A percentile compares a stretch with the other conserved stretches of the same genome.
phyloP scores from a whole-genome alignment of 345 rosid genomes.

The Mercurialis annua region DNA sequence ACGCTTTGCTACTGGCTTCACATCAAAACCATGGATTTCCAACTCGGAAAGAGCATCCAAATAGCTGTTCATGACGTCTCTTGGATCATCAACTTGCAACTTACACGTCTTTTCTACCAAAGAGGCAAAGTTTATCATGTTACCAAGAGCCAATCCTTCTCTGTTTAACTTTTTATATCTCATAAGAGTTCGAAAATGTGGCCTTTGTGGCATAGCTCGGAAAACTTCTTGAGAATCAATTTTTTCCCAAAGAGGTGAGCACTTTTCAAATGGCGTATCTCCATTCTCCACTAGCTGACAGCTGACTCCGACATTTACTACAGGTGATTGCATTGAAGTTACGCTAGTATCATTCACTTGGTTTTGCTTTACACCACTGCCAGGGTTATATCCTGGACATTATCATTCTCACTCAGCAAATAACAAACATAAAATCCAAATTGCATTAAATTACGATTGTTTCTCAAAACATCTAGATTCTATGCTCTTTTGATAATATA shows the following conservation, averaged over 20 bases:
- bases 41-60: slow-evolving; percentile 25
- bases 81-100: slow-evolving; percentile 22
- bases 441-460: neutral
- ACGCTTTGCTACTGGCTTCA: slow-evolving; percentile 12
- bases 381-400: neutral
- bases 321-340: neutral
- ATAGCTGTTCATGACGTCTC: slow-evolving; percentile 6
- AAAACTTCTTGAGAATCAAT: slow-evolving; percentile 31
- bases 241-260: slow-evolving; percentile 21
- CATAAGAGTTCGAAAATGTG: slow-evolving; percentile 35
- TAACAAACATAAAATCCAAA: neutral
- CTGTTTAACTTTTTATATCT: slow-evolving; percentile 18
- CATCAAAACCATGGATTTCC: slow-evolving; percentile 35
- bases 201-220: slow-evolving; percentile 29
- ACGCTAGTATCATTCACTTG: neutral
- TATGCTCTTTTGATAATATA: no score
- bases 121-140: slow-evolving; percentile 36
- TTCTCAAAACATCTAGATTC: neutral
- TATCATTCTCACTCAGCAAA: neutral
- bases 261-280: slow-evolving; percentile 19
- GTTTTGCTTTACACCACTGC: neutral
- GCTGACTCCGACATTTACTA: neutral
- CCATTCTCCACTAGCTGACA: neutral
- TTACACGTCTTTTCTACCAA: slow-evolving; percentile 23
- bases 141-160: slow-evolving; percentile 37